Evolutionary conservation across 495 filamentous ascomycete species (phyloP), one percentile per base, ranked within the genome.

Genomic region (Neurospora sp.): DNA sequence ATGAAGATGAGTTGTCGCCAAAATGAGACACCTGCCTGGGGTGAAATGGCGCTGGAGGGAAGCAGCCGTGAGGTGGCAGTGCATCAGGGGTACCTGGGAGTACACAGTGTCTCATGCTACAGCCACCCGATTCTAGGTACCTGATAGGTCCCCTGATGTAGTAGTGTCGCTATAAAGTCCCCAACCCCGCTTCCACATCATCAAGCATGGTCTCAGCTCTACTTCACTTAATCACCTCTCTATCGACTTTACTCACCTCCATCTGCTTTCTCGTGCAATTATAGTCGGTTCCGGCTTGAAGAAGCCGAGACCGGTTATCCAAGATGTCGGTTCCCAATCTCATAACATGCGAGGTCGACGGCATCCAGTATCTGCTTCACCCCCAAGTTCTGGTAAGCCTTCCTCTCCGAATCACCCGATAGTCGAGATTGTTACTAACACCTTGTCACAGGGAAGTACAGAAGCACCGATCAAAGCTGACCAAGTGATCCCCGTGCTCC

Each of bases 401-500:
- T 2, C 54, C 12, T 18, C 14, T 18, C 23, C 2, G 20, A 2
- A 16, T 31, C 23, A 60, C 23, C 5, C 49, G 6, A 14, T 2
- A 4, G 0, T 11, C 1, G 1, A 12, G 46, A 31, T 6, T 5
- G 5, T 8, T 31, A 35, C 27, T 62, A 9, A 62, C 3, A 7
- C 70, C 40, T 20, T 9, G 0, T 14, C 31, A 35, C 39, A 76
- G 74, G 74, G 74, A 41, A 69, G 62, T 20, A 71, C 73, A 41
- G 44, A 74, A 60, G 72, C 62, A 31, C 66, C 72, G 5, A 71
- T 76, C 46, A 74, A 71, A 20, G 66, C 74, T 3, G 72, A 74
- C 38, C 54, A 74, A 14, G 40, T 76, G 6, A 72, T 76, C 10
- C 74, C 74, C 31, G 74, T 76, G 16, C 72, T 73, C 37, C 31